phyloP scores from a whole-genome alignment of 805 yeast species.

The Candida cerambycidarum region DNA sequence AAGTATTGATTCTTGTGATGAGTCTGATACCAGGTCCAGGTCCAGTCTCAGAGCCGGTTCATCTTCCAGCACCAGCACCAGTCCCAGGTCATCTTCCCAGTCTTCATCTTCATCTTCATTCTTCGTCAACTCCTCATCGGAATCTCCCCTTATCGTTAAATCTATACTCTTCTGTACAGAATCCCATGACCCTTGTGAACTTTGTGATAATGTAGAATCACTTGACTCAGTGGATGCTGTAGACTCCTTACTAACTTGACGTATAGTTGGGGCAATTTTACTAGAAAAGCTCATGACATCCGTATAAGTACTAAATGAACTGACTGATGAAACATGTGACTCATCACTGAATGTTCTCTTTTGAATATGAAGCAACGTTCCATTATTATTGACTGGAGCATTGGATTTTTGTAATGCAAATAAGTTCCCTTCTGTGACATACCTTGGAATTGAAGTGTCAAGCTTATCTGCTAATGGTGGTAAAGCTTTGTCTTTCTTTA shows the following conservation, averaged over 20 bases:
- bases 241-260: slow-evolving; percentile 10
- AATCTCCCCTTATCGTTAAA: slow-evolving; percentile 7
- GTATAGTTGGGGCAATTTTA: not conserved
- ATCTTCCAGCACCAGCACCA: not conserved
- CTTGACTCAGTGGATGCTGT: slow-evolving; percentile 6
- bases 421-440: slow-evolving; percentile 16
- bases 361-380: slow-evolving; percentile 13
- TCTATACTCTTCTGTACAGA: slow-evolving; percentile 25
- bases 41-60: too few species aligned
- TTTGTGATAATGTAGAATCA: slow-evolving; percentile 11
- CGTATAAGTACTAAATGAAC: slow-evolving; percentile 36
- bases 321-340: slow-evolving; percentile 37
- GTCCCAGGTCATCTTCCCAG: slow-evolving; percentile 2
- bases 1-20: slow-evolving; percentile 3
- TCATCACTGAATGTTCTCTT: slow-evolving; percentile 39
- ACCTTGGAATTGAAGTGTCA: slow-evolving; percentile 6
- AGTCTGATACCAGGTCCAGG: not conserved
- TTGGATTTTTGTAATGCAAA: slow-evolving; percentile 13
- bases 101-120: not conserved
- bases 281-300: slow-evolving; percentile 24
- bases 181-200: slow-evolving; percentile 24
- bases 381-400: slow-evolving; percentile 11
- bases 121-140: not conserved
- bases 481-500: slow-evolving; percentile 6
- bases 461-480: slow-evolving; percentile 11